Evolutionary conservation across 352 stramenopile genomes (phyloP).

Genomic region (Phytophthora cactorum): DNA sequence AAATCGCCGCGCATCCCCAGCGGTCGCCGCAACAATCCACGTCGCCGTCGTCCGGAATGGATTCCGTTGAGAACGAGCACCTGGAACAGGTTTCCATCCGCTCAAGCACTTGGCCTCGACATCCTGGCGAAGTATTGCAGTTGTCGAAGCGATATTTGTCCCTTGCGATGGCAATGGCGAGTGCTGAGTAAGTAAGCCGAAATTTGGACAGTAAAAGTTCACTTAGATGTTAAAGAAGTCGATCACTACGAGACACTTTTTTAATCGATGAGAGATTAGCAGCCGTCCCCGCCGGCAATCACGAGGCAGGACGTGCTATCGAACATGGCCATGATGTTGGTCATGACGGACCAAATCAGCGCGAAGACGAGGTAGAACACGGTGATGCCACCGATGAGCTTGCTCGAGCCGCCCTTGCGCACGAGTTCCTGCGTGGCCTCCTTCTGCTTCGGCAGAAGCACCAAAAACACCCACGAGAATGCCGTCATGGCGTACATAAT

Average conservation of each 20-base stretch:
- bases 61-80: not conserved
- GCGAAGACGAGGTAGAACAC: conserved; percentile 40
- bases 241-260: conserved; percentile 12
- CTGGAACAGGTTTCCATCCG: not conserved
- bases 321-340: conserved; percentile 42
- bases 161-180: no score
- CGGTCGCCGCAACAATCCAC: conserved; percentile 16
- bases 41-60: not conserved
- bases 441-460: conserved; percentile 40
- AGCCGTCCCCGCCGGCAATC: conserved; percentile 47
- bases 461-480: conserved; percentile 37
- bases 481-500: conserved; percentile 44
- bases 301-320: conserved; percentile 37
- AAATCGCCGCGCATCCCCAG: conserved; percentile 22
- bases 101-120: no score
- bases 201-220: conserved; percentile 15
- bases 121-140: not conserved
- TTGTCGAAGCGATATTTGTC: not conserved
- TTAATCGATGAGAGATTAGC: conserved; percentile 27
- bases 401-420: conserved; percentile 35
- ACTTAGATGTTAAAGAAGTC: conserved; percentile 17
- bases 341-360: conserved; percentile 37
- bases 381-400: conserved; percentile 38
- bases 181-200: conserved; percentile 12
- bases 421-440: conserved; percentile 39